These are phyloP conservation scores for Avena insularis DNA, from an alignment of 176 grass and related monocot genomes.

Conservation along the genomic window DNA sequence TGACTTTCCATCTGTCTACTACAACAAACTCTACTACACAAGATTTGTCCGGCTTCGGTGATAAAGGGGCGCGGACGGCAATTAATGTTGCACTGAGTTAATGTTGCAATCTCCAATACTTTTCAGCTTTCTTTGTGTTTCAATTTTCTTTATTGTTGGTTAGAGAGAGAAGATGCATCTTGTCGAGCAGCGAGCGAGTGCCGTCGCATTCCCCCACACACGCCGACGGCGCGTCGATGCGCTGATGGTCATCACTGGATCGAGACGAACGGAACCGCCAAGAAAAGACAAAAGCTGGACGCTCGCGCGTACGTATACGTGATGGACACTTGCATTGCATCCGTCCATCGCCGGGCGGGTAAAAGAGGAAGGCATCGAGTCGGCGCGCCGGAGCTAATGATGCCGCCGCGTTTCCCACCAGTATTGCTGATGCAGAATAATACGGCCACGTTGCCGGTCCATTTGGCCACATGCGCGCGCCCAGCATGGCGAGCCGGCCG, in stretches of 20 bases:
- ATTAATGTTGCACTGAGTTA: not conserved
- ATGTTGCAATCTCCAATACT: not conserved
- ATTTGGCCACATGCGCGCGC: not conserved
- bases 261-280: not conserved
- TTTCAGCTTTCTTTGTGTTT: too few relatives aligned
- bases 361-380: slow-evolving; percentile 51
- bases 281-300: not conserved
- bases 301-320: not conserved
- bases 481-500: too few relatives aligned
- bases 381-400: not conserved
- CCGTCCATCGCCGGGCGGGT: not conserved
- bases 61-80: too few relatives aligned
- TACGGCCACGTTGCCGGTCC: not conserved
- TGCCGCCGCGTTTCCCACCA: not conserved
- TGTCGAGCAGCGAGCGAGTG: too few relatives aligned
- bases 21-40: too few relatives aligned
- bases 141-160: too few relatives aligned
- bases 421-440: not conserved
- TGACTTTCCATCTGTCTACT: too few relatives aligned
- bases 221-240: not conserved
- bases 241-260: not conserved
- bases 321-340: too few relatives aligned
- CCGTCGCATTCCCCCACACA: not conserved
- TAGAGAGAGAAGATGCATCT: not conserved
- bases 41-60: too few relatives aligned